Percentiles rank a stretch among this genome's conserved stretches.
phyloP scores from a whole-genome alignment of 768 basidiomycete species.

The Phlebiopsis flavidoalba region DNA sequence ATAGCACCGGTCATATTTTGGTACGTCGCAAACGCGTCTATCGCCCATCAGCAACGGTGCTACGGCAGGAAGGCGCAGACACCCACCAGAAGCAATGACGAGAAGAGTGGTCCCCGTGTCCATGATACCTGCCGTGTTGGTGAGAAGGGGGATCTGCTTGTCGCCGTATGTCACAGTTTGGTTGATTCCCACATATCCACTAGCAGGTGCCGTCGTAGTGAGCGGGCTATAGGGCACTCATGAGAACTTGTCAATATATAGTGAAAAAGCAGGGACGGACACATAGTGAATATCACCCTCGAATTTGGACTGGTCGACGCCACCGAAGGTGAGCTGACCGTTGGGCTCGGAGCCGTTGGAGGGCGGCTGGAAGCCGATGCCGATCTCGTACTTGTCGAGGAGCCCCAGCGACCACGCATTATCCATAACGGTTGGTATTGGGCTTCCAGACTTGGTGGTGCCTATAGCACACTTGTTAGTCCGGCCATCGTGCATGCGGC shows the following conservation, averaged over 20 bases:
- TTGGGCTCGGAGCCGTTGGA: constrained; percentile 7
- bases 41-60: background rate
- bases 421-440: constrained; percentile 30
- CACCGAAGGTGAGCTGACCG: constrained; percentile 10
- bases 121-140: constrained; percentile 21
- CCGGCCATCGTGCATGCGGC: no score
- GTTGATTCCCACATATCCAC: constrained; percentile 24
- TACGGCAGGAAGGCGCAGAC: constrained; percentile 20
- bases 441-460: background rate
- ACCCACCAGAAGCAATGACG: constrained; percentile 27
- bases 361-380: constrained; percentile 28
- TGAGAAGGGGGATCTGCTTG: constrained; percentile 12
- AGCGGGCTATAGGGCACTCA: constrained; percentile 12
- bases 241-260: background rate
- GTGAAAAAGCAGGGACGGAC: background rate
- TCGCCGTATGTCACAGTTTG: constrained; percentile 22
- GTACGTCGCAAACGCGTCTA: constrained; percentile 22
- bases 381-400: constrained; percentile 25
- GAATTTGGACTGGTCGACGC: constrained; percentile 4
- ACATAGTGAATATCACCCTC: background rate
- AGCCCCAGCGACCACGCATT: constrained; percentile 27
- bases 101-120: constrained; percentile 30
- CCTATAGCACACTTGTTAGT: background rate
- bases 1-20: constrained; percentile 22
- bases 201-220: constrained; percentile 19